phyloP scores from a whole-genome alignment of 805 yeast genomes.

The Starmerella bombicola region DNA sequence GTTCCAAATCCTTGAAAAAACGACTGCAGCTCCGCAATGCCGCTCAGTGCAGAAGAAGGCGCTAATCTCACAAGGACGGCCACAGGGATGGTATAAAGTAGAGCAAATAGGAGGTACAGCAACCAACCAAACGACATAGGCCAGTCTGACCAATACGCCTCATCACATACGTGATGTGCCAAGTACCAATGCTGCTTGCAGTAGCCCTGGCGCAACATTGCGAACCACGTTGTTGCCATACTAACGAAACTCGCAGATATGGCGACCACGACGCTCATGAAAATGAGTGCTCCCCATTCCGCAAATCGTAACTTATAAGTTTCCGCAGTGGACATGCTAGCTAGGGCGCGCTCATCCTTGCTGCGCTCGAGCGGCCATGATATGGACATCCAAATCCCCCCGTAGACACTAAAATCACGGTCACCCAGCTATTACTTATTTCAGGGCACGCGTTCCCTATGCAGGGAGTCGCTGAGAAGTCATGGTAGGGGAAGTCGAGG shows the following conservation, averaged over 20 bases:
- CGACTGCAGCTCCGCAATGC: constrained; percentile 62
- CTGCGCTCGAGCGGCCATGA: constrained; percentile 20
- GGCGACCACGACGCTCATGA: constrained; percentile 66
- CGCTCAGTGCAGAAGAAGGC: constrained; percentile 40
- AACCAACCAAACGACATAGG: constrained; percentile 26
- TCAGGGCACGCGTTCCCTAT: no score
- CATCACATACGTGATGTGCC: constrained; percentile 54
- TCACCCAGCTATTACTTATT: no score
- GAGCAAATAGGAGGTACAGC: constrained; percentile 32
- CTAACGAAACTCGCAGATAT: constrained; percentile 65
- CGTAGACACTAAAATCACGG: not conserved
- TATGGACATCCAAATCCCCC: constrained; percentile 10
- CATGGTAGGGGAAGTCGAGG: not conserved
- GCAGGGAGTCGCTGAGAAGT: no score
- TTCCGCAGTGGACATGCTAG: constrained; percentile 2
- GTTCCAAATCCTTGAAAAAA: constrained; percentile 55
- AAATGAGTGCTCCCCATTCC: constrained; percentile 54
- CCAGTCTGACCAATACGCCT: constrained; percentile 24
- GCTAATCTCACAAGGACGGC: constrained; percentile 28
- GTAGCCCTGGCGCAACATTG: constrained; percentile 59
- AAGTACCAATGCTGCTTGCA: constrained; percentile 51
- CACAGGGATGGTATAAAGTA: constrained; percentile 33
- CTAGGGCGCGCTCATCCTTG: constrained; percentile 11
- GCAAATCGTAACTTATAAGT: constrained; percentile 5
- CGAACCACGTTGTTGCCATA: constrained; percentile 69